These are phyloP conservation scores for Panicum virgatum DNA, from an alignment of 202 grass and related monocot species.

Conservation along the genomic window DNA sequence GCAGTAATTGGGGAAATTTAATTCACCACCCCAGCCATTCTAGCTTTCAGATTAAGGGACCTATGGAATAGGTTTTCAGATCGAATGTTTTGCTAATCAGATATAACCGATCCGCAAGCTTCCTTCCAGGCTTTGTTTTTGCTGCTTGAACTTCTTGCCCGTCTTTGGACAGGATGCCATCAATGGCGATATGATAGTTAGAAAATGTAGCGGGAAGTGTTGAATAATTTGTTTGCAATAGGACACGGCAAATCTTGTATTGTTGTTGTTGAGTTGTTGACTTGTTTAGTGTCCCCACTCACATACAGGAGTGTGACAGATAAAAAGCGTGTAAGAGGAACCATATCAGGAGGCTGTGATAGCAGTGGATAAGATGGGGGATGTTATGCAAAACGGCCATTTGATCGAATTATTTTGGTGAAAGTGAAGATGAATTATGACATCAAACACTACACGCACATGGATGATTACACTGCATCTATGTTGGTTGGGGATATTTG, in stretches of 20 bases:
- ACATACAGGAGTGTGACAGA: not conserved
- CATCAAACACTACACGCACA: not conserved
- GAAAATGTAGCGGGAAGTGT: not conserved
- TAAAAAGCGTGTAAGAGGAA: not conserved
- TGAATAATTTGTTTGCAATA: constrained; percentile 31
- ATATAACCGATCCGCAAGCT: not conserved
- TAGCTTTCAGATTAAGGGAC: not conserved
- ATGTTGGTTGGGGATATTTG: not conserved
- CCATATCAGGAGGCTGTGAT: constrained; percentile 8
- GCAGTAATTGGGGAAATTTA: not conserved
- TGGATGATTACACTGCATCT: not conserved
- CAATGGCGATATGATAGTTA: not conserved
- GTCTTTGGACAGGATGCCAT: not conserved
- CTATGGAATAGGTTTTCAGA: not conserved
- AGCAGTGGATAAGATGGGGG: not conserved
- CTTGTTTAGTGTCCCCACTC: constrained; percentile 14
- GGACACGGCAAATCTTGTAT: not conserved
- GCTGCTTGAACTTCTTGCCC: not conserved
- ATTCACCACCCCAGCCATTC: not conserved
- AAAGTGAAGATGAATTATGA: not conserved
- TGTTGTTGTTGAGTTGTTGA: constrained; percentile 13
- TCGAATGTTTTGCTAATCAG: not conserved
- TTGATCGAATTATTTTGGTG: not conserved
- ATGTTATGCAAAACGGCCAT: not conserved
- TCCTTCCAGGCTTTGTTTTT: not conserved